Evolutionary conservation across 176 grass and related monocot genomes (phyloP), one percentile per base, ranked within the genome.

Genomic region (Melocanna baccifera): DNA sequence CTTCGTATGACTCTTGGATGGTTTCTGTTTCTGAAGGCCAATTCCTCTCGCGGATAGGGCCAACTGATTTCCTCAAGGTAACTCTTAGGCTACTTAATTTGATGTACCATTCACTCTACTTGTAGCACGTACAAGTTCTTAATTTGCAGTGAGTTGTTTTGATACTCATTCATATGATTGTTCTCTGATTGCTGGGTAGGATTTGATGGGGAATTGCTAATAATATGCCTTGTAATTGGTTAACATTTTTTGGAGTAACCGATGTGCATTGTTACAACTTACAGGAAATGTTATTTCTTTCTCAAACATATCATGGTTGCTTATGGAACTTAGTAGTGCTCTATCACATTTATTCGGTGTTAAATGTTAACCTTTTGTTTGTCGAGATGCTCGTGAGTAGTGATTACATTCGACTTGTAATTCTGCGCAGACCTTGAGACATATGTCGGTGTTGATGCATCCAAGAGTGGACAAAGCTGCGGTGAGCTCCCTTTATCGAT

Each of bases 21-120:
- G n/a, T n/a, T n/a, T n/a, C n/a, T n/a, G n/a, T n/a, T n/a, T n/a
- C n/a, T n/a, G n/a, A n/a, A n/a, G n/a, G n/a, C n/a, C n/a, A n/a
- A n/a, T n/a, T n/a, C n/a, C n/a, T n/a, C 71, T 13, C 41, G n/a
- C n/a, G n/a, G n/a, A n/a, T n/a, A n/a, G n/a, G n/a, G n/a, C n/a
- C n/a, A n/a, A n/a, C n/a, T n/a, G 91, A 98, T 59, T 98, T 98
- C 88, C 87, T 95, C 42, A 98, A 95, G 89, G 93, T 97, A 57
- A 46, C 12, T 25, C 58, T 62, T 40, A 23, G 1, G 46, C 51
- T 18, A 73, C 10, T 73, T 25, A 2, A 68, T n/a, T 58, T 59
- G 64, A 9, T 12, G 57, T 43, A 52, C 25, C 7, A 16, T 46
- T 81, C 76, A 61, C 62, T 73, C 29, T 59, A 42, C 29, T 74